Evolutionary conservation across 306 rosid genomes (phyloP).

Genomic region (Potentilla sterilis): DNA sequence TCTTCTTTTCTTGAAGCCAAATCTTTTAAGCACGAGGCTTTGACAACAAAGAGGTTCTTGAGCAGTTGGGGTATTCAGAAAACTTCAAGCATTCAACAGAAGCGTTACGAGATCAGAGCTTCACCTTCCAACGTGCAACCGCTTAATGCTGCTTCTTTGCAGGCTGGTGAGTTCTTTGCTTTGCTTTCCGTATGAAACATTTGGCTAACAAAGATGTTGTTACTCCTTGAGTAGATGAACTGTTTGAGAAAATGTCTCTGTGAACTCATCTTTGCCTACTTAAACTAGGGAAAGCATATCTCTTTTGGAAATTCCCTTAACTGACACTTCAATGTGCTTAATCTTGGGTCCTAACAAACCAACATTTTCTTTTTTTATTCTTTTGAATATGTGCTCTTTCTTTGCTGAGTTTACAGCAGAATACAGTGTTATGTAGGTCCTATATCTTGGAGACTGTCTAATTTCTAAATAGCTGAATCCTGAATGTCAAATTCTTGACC

Average conservation of each 20-base stretch:
- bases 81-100: slow-evolving; percentile 3
- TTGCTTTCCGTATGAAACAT: background rate
- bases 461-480: background rate
- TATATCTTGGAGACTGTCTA: background rate
- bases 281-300: background rate
- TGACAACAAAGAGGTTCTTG: background rate
- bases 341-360: background rate
- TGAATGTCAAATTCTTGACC: background rate
- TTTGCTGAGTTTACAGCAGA: background rate
- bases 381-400: background rate
- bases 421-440: background rate
- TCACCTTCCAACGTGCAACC: slow-evolving; percentile 11
- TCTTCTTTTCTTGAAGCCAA: slow-evolving; percentile 12
- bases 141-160: slow-evolving; percentile 4
- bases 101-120: slow-evolving; percentile 3
- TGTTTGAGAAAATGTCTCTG: background rate
- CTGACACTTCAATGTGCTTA: background rate
- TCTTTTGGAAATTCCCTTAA: background rate
- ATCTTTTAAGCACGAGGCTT: slow-evolving; percentile 12
- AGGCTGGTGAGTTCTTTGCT: slow-evolving; percentile 9
- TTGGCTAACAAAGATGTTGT: background rate
- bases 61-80: slow-evolving; percentile 1
- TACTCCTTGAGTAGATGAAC: background rate
- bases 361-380: too few relatives aligned
- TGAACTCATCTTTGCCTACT: slow-evolving; percentile 1